A percentile compares a stretch with the other conserved stretches of the same genome.
phyloP scores from a whole-genome alignment of 306 rosid genomes.

The Inga oerstediana region DNA sequence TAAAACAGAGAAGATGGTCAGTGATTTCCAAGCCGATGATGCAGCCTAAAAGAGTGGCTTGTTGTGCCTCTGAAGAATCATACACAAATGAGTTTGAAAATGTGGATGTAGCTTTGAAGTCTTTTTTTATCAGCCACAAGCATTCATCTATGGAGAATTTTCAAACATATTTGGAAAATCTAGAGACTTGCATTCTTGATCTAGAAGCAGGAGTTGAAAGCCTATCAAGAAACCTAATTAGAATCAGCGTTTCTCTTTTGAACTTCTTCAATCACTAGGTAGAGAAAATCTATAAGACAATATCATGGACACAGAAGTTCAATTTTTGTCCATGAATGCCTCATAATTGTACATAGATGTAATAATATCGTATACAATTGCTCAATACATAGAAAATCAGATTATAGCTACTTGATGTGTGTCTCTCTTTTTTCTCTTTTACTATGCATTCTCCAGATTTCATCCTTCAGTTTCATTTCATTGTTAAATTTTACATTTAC shows the following conservation, averaged over 20 bases:
- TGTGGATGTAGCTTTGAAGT: slow-evolving; percentile 33
- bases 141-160: slow-evolving; percentile 28
- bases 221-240: slow-evolving; percentile 39
- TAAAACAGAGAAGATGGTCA: slow-evolving; percentile 37
- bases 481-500: not conserved
- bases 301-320: not conserved
- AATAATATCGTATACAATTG: not conserved
- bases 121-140: slow-evolving; percentile 10
- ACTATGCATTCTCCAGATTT: not conserved
- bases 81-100: slow-evolving; percentile 30
- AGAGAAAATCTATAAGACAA: not conserved
- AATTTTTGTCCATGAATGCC: slow-evolving; percentile 9
- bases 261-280: slow-evolving; percentile 40
- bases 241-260: slow-evolving; percentile 41
- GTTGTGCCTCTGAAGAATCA: slow-evolving; percentile 21
- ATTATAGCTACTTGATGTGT: slow-evolving; percentile 7
- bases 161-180: slow-evolving; percentile 29
- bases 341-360: slow-evolving; percentile 28
- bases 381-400: slow-evolving; percentile 3
- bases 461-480: slow-evolving; percentile 1
- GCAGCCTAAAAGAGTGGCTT: slow-evolving; percentile 33
- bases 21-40: slow-evolving; percentile 32
- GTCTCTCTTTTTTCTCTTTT: not conserved
- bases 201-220: slow-evolving; percentile 41
- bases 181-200: slow-evolving; percentile 39